Percentiles rank a stretch among this genome's conserved stretches.
Conservation (phyloP, 1,284 basidiomycete species). For the Marasmius tenuissimus region DNA sequence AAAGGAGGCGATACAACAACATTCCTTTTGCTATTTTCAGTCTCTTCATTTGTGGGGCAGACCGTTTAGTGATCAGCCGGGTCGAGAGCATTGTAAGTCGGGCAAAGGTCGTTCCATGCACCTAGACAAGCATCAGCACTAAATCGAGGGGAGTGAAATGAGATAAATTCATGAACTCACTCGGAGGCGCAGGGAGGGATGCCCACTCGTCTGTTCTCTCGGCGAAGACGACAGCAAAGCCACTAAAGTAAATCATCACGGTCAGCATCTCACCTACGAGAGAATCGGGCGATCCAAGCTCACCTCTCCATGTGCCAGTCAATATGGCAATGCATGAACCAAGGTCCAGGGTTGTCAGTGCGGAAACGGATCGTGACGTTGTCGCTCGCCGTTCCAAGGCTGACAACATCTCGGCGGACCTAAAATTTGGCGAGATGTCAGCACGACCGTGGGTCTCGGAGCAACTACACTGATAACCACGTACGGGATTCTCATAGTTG, state of each 20-base stretch:
- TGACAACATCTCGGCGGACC: slow-evolving; percentile 30
- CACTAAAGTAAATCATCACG: slow-evolving; percentile 19
- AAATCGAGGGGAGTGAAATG: neutral
- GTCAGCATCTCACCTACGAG: neutral
- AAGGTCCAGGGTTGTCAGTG: slow-evolving; percentile 38
- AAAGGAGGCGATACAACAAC: too few species aligned
- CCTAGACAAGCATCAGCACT: slow-evolving; percentile 9
- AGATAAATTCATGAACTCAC: slow-evolving; percentile 14
- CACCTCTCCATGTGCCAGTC: slow-evolving; percentile 46
- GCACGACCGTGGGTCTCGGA: too few species aligned
- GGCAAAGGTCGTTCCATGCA: slow-evolving; percentile 26
- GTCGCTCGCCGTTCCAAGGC: slow-evolving; percentile 24
- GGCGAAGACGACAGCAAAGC: slow-evolving; percentile 40
- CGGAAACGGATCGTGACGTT: slow-evolving; percentile 31
- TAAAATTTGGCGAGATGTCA: neutral
- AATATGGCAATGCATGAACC: slow-evolving; percentile 50
- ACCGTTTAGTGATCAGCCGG: too few species aligned
- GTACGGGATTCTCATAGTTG: slow-evolving; percentile 40
- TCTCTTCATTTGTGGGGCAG: too few species aligned
- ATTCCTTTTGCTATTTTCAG: too few species aligned
- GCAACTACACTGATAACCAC: slow-evolving; percentile 26
- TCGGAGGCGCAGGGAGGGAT: slow-evolving; percentile 13
- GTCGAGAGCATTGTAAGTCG: slow-evolving; percentile 14
- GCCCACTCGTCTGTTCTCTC: slow-evolving; percentile 26
- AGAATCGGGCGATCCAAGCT: slow-evolving; percentile 5